Evolutionary conservation across 1,284 basidiomycete species (phyloP).

Genomic region (Xerocomus alliaceus): DNA sequence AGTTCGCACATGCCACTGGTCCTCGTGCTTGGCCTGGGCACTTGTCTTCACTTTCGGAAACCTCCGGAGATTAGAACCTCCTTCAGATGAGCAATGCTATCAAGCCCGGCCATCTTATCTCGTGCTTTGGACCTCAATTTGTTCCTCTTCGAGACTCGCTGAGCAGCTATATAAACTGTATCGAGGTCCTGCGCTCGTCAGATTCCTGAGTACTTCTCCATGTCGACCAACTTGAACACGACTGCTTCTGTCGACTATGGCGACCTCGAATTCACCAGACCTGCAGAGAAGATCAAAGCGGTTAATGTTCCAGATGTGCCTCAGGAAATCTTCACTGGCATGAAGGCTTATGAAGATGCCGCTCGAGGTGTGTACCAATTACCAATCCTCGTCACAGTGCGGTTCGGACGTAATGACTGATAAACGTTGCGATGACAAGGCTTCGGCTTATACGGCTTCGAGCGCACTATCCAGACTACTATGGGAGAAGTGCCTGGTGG

Average conservation of each 20-base stretch:
- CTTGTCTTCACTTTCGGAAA: too few species aligned
- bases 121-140: background rate
- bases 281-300: constrained; percentile 46
- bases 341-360: constrained; percentile 47
- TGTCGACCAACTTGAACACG: constrained; percentile 29
- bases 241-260: constrained; percentile 28
- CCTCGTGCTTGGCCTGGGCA: too few species aligned
- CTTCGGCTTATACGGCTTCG: constrained; percentile 31
- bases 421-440: constrained; percentile 24
- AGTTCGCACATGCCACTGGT: background rate
- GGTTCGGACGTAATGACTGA: background rate
- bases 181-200: background rate
- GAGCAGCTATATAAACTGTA: constrained; percentile 14
- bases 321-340: constrained; percentile 38
- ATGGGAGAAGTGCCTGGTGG: constrained; percentile 21
- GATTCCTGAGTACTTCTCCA: background rate
- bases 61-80: too few species aligned
- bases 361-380: constrained; percentile 35
- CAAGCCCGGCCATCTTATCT: constrained; percentile 8
- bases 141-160: background rate
- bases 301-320: constrained; percentile 41
- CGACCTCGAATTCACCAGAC: constrained; percentile 41
- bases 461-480: constrained; percentile 20
- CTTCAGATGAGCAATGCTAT: too few species aligned
- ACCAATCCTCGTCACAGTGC: background rate